Base-by-base conservation (phyloP, 2,329 filamentous ascomycete genomes). In the Trichothecium roseum region DNA sequence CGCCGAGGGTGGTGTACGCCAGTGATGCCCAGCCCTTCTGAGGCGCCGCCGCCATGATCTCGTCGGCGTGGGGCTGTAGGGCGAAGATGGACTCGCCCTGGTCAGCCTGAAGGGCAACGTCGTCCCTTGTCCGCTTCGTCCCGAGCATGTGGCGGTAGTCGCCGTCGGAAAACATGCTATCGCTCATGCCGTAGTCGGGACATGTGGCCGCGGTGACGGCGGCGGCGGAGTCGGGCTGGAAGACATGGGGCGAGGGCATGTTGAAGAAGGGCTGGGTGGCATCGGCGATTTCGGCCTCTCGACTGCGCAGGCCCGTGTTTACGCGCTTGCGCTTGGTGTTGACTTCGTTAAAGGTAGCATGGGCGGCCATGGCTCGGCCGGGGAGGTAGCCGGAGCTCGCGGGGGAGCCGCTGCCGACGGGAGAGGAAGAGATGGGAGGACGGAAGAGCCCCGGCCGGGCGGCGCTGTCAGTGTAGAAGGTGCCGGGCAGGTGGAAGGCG, bases 1-100 rank as follows among this genome's bases (percentile, higher is more conserved):
- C 20, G 2, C 77, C 77, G 7, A 84, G 68, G 0, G 81, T 68
- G 28, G 62, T 71, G 22, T 84, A 62, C 5, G 81, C 71, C 33
- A 73, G 57, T 14, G 63, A 62, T 20, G 72, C 68, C 78, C 76
- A 81, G 27, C 66, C 61, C 12, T 56, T 55, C 1, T 47, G 46
- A 3, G 48, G 55, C 2, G 43, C 42, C 7, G 43, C 42, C 6
- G 55, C 50, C 13, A 54, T 46, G 9, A 44, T 38, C 8, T 56
- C 51, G 7, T 52, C 42, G 16, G 16, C 17, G 26, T 28, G 36
- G 3, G n/a, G 20, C 17, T 28, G 36, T n/a, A 18, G 24, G 4
- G 35, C 18, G 8, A 36, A 28, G 28, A 6, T 10, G 20, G 35
- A 18, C 8, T 14, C 13, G 3, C 20, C 15, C 4, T 31, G 9